These are phyloP conservation scores for Aspergillus aculeatinus DNA, from an alignment of 2,329 filamentous ascomycete species.

Conservation along the genomic window DNA sequence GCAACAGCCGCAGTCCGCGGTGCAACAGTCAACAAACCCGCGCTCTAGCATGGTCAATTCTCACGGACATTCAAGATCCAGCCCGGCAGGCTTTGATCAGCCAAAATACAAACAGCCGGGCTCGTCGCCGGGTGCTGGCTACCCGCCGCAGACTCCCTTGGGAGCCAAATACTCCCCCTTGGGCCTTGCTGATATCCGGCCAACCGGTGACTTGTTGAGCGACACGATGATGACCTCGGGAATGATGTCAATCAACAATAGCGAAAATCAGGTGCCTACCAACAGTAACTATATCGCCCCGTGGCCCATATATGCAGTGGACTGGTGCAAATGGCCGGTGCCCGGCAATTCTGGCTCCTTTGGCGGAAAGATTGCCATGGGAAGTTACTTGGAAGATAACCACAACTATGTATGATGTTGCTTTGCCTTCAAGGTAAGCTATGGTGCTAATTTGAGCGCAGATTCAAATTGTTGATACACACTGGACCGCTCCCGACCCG, in stretches of 20 bases:
- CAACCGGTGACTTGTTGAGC: constrained; percentile 74
- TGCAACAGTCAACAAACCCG: constrained; percentile 49
- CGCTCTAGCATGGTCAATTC: constrained; percentile 64
- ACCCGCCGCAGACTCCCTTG: constrained; percentile 53
- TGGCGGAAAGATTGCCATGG: constrained; percentile 88
- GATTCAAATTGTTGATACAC: constrained; percentile 96
- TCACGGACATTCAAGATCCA: constrained; percentile 81
- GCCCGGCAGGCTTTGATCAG: constrained; percentile 64
- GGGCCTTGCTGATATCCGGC: constrained; percentile 86
- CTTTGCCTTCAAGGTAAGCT: not conserved
- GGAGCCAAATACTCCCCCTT: constrained; percentile 78
- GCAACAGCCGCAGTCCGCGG: constrained; percentile 18
- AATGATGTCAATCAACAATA: constrained; percentile 60
- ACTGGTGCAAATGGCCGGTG: constrained; percentile 98
- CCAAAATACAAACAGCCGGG: constrained; percentile 65
- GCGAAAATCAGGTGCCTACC: constrained; percentile 62
- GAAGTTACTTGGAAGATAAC: constrained; percentile 95
- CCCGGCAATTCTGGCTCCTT: constrained; percentile 60
- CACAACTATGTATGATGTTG: constrained; percentile 82
- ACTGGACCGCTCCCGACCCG: constrained; percentile 69
- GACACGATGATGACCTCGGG: constrained; percentile 65
- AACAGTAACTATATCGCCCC: constrained; percentile 93
- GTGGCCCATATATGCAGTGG: constrained; percentile 94
- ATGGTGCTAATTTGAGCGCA: constrained; percentile 40
- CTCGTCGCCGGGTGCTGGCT: constrained; percentile 44